Base-by-base conservation (phyloP, 345 rosid genomes). In the Orychophragmus violaceus region DNA sequence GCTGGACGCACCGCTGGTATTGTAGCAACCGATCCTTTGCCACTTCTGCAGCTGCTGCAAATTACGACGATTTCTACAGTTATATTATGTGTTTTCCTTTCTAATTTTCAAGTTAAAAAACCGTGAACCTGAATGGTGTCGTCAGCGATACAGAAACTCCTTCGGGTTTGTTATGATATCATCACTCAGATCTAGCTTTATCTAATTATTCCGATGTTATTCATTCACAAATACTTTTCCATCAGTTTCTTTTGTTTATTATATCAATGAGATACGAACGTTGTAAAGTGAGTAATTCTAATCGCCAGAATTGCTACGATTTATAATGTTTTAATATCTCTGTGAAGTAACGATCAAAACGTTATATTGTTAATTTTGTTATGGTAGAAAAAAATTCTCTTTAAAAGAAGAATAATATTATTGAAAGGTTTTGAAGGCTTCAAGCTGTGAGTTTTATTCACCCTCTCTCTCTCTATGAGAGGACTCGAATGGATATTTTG, bases 21-120 rank as follows among this genome's bases (percentile, higher is more conserved):
- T 64, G 90, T 72, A 10, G 75, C 80, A 6, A 50, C 95, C 21
- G 92, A 90, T 75, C 87, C 95, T 90, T 90, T 59, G 85, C 86
- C 4, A 77, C 89, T 50, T 64, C 97, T 3, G n/a, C 69, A 5
- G 86, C 87, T 6, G 92, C 80, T 0, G 87, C 70, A 0, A 90
- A 86, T 25, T 95, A 90, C 5, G 97, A 90, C 18, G 97, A 90
- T 72, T 95, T 90, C 36, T 90, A 90, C 80, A 80, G 79, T 82
- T 91, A 81, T 76, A 59, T 66, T 60, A n/a, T 67, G 76, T 53
- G 10, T 39, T 21, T 19, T 27, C 8, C 1, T 3, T 21, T 7
- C n/a, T n/a, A n/a, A n/a, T n/a, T 2, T 36, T 21, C 8, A 7
- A 21, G 16, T 21, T 28, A 5, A 10, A 52, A 4, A 10, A 45